These are phyloP conservation scores for Psilocybe cyanescens DNA, from an alignment of 768 basidiomycete species.

Conservation along the genomic window DNA sequence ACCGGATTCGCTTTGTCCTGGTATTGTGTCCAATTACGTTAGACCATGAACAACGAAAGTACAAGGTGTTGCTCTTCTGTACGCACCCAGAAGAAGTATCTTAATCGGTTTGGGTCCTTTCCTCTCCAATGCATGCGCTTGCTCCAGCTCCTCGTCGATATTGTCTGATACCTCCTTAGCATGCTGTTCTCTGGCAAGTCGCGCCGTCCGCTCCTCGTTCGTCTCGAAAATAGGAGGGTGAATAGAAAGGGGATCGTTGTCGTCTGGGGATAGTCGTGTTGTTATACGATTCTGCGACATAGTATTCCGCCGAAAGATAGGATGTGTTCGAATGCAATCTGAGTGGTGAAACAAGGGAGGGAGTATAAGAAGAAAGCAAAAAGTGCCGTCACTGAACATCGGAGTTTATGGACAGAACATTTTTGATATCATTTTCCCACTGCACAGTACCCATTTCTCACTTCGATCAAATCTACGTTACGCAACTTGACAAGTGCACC, in stretches of 20 bases:
- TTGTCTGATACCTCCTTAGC: constrained; percentile 60
- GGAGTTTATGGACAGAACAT: constrained; percentile 17
- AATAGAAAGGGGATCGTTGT: constrained; percentile 29
- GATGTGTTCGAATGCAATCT: not conserved
- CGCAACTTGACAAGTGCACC: not conserved
- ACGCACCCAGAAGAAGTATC: constrained; percentile 62
- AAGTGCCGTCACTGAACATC: constrained; percentile 15
- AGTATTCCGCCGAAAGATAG: not conserved
- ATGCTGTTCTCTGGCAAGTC: constrained; percentile 50
- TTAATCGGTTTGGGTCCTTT: constrained; percentile 55
- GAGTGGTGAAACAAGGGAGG: not conserved
- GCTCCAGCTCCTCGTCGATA: constrained; percentile 68
- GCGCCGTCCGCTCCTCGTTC: constrained; percentile 41
- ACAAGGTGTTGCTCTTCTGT: not conserved
- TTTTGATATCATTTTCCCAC: constrained; percentile 15
- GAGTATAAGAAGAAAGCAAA: constrained; percentile 10
- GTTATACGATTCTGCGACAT: constrained; percentile 14
- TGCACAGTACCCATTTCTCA: not conserved
- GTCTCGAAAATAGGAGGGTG: constrained; percentile 61
- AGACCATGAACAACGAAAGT: not conserved
- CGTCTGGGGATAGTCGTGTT: constrained; percentile 18
- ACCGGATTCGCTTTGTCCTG: constrained; percentile 89
- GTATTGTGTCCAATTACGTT: not conserved
- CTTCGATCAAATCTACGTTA: not conserved
- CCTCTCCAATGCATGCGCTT: constrained; percentile 48